A percentile compares a stretch with the other conserved stretches of the same genome.
Evolutionary conservation across 345 rosid genomes (phyloP).

Genomic region (Syzygium jambos): DNA sequence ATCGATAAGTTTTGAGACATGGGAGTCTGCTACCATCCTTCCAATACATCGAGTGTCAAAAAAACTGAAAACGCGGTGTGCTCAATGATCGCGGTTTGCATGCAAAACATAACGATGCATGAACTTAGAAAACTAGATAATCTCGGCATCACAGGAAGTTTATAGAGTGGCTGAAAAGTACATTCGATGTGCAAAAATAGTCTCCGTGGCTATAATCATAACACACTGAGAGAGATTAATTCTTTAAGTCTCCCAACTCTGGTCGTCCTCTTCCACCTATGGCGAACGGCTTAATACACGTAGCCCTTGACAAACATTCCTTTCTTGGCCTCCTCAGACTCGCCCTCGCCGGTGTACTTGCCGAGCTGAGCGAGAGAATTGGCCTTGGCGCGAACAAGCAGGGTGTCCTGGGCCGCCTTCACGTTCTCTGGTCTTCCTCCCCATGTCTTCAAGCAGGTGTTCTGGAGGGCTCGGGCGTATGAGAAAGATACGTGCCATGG

Average conservation of each 20-base stretch:
- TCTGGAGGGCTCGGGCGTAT: conserved; percentile 10
- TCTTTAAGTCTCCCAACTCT: neutral
- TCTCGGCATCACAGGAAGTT: neutral
- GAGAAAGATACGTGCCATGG: conserved; percentile 16
- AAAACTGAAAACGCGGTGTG: neutral
- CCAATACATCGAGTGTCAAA: neutral
- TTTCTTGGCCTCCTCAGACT: conserved; percentile 15
- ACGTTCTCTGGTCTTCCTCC: conserved; percentile 10
- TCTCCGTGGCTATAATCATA: neutral
- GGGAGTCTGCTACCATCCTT: neutral
- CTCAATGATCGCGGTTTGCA: neutral
- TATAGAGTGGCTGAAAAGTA: neutral
- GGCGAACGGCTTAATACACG: neutral
- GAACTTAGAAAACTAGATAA: neutral
- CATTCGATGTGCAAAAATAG: neutral
- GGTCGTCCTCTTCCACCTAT: neutral
- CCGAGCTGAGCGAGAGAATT: conserved; percentile 14
- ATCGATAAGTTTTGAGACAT: neutral
- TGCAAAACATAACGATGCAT: neutral
- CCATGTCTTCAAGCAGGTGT: conserved; percentile 16
- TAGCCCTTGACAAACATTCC: conserved; percentile 14
- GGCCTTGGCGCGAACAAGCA: conserved; percentile 9
- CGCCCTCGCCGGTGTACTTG: conserved; percentile 11
- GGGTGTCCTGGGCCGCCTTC: conserved; percentile 4
- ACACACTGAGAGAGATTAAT: neutral